These are phyloP conservation scores for Pseudonitzschia delicatissima DNA, from an alignment of 108 stramenopile species.

Conservation along the genomic window DNA sequence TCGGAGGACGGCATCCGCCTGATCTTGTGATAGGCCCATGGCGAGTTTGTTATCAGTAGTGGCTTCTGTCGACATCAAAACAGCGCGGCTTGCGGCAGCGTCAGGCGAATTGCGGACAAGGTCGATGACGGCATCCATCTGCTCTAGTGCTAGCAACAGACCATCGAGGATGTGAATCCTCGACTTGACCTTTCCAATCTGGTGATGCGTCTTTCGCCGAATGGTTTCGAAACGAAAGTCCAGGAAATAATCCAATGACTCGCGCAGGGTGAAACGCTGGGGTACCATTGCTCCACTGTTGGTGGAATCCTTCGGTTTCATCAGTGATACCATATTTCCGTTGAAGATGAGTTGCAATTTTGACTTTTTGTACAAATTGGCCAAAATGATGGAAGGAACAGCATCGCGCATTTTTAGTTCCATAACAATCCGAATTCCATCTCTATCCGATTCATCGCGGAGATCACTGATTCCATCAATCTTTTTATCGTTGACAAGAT, in stretches of 20 bases:
- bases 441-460: slow-evolving; percentile 92
- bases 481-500: slow-evolving; percentile 94
- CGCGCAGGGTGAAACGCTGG: slow-evolving; percentile 87
- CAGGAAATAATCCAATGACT: slow-evolving; percentile 85
- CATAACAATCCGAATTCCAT: slow-evolving; percentile 96
- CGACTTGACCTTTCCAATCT: slow-evolving; percentile 78
- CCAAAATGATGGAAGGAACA: slow-evolving; percentile 76
- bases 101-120: slow-evolving; percentile 70
- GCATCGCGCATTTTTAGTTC: slow-evolving; percentile 94
- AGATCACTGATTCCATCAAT: slow-evolving; percentile 86
- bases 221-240: slow-evolving; percentile 93
- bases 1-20: slow-evolving; percentile 90
- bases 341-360: slow-evolving; percentile 89
- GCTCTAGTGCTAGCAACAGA: slow-evolving; percentile 69
- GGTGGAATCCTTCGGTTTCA: slow-evolving; percentile 26
- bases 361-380: slow-evolving; percentile 95
- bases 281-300: slow-evolving; percentile 55
- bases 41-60: slow-evolving; percentile 1
- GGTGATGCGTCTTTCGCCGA: slow-evolving; percentile 71
- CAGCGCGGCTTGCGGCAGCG: slow-evolving; percentile 55
- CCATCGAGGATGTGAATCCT: slow-evolving; percentile 93
- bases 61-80: slow-evolving; percentile 47
- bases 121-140: slow-evolving; percentile 89
- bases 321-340: slow-evolving; percentile 91
- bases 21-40: slow-evolving; percentile 62